Conservation (phyloP, 352 stramenopile genomes). For the Globisporangium mamillatum region DNA sequence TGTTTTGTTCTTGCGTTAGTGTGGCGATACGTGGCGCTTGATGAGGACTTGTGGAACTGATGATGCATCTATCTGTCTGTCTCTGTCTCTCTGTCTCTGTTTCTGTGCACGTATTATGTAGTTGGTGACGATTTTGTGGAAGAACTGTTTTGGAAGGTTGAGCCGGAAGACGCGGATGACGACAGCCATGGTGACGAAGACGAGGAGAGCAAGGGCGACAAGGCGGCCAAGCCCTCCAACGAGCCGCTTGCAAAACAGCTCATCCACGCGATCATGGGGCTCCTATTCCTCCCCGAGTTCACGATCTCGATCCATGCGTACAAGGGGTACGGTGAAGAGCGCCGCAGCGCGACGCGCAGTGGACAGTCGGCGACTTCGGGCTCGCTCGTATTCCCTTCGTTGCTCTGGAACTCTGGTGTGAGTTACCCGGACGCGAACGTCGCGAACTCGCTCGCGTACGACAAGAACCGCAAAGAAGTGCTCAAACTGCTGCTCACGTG, state of each 20-base stretch:
- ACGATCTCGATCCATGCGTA: constrained; percentile 83
- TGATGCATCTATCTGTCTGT: not conserved
- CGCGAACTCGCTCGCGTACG: constrained; percentile 65
- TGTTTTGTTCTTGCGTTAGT: not conserved
- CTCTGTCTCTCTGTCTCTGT: not conserved
- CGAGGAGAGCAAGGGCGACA: constrained; percentile 35
- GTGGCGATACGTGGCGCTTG: not conserved
- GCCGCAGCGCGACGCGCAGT: constrained; percentile 58
- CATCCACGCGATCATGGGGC: constrained; percentile 83
- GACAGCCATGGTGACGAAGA: constrained; percentile 32
- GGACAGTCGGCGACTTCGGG: constrained; percentile 31
- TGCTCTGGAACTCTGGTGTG: constrained; percentile 80
- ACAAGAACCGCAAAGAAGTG: constrained; percentile 96
- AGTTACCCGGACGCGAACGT: constrained; percentile 78
- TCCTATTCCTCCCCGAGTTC: constrained; percentile 85
- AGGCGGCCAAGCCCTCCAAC: not conserved
- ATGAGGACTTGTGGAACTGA: not conserved
- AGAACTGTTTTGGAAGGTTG: constrained; percentile 72
- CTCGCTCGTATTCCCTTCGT: constrained; percentile 63
- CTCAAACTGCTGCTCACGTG: constrained; percentile 92
- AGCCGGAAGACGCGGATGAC: constrained; percentile 21
- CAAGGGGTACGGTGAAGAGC: constrained; percentile 77
- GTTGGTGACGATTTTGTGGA: constrained; percentile 77
- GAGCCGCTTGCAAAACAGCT: constrained; percentile 70
- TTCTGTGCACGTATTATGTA: not conserved